Base-by-base conservation (phyloP, 495 filamentous ascomycete genomes). In the Tirmania nivea region DNA sequence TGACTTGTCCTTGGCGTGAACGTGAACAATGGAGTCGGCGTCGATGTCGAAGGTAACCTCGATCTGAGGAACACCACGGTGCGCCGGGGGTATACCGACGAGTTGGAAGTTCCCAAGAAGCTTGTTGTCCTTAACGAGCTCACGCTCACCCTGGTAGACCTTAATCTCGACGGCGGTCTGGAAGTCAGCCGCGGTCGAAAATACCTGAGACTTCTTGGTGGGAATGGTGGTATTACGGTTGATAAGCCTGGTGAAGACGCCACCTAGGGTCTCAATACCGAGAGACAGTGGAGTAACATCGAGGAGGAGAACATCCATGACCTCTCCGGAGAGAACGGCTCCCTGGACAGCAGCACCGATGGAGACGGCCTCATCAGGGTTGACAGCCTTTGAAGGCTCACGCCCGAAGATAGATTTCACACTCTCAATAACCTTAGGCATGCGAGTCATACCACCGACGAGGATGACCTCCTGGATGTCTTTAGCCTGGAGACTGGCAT, bases 21-120 rank as follows among this genome's bases (percentile, higher is more conserved):
- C 90, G 75, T 96, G 92, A 60, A 97, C 89, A 59, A 97, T 96
- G 39, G 88, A 94, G 69, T 97, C 90, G 61, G 90, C 92, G 61
- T 97, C 90, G 65, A 97, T 97, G 73, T 97, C 90, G 73, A 97
- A 97, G 62, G 90, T 94, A 60, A 97, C 90, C 77, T 97, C 90
- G 54, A 97, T 75, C 69, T 97, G 90, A 57, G 90, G 90, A 51
- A 96, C 86, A 74, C 90, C 90, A 70, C 90, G 87, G 76, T 93
- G 88, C 52, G 90, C 90, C 53, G 90, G 90, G 35, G 90, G 90
- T 57, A 97, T 95, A 54, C 90, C 90, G 64, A 94, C 86, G 56
- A 97, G 83, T 77, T 97, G 90, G 84, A 97, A 97, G 84, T 97
- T 96, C 37, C 90, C 90, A 17, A 97, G 79, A 55, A 97, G 74